Evolutionary conservation across 2,329 filamentous ascomycete genomes (phyloP), one percentile per base, ranked within the genome.

Genomic region (Teratosphaeriaceae sp.): DNA sequence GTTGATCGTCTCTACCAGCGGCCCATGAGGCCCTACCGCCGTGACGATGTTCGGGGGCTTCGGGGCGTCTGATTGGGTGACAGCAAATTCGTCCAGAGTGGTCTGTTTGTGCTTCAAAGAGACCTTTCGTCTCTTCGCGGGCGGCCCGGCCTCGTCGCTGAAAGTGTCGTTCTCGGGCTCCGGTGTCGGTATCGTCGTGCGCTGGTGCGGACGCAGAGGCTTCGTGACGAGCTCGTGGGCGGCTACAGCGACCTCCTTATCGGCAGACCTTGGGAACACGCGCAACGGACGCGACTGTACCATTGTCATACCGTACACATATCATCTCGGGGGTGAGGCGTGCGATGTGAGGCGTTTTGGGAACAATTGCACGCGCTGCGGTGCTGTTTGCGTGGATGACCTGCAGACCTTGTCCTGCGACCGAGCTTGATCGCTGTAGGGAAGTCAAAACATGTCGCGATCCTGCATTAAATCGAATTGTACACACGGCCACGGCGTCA

Each of bases 21-120:
- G 58, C 43, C 64, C 67, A 55, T 69, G 63, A 40, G 68, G 66
- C 50, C 67, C 61, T 55, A 64, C 61, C 45, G 67, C 61, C 42
- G 63, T 64, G 52, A 69, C 55, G 47, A 64, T 67, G 50, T 61
- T 65, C 22, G 68, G 69, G 36, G 68, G 67, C 48, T 53, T 56
- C 23, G 54, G 48, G 29, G 48, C 48, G 7, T 31, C 26, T 44
- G 48, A 50, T 43, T 48, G 48, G 43, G 45, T 49, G 50, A 35
- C 48, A 42, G 43, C 43, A 42, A 35, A 27, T 3, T 26, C 5
- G 44, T 57, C 55, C 46, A 58, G 52, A 8, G 49, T 56, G 22
- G 51, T 54, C 42, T 59, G 56, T 21, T 46, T 45, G 30, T 51
- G 45, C 23, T 51, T 47, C 9, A 58, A 49, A 44, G 48, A 53